These are phyloP conservation scores for Brassica nigra DNA, from an alignment of 345 rosid genomes.

Conservation along the genomic window DNA sequence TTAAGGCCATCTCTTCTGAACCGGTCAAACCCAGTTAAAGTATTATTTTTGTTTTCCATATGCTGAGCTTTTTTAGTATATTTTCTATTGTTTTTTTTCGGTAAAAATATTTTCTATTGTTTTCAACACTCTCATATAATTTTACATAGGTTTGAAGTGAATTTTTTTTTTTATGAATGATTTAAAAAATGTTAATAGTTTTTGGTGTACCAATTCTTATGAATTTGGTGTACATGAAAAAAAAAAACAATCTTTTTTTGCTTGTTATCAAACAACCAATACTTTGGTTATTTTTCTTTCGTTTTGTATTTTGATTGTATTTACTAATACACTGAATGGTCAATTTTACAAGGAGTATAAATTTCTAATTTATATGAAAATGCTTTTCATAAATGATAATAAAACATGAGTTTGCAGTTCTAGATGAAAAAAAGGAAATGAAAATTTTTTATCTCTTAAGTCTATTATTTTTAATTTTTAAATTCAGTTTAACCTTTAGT, in stretches of 20 bases:
- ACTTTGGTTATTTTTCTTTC: not conserved
- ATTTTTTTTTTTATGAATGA: not conserved
- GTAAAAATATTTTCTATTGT: not conserved
- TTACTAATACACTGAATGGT: too few relatives aligned
- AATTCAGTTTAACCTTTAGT: too few relatives aligned
- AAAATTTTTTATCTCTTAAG: too few relatives aligned
- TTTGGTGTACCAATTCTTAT: too few relatives aligned
- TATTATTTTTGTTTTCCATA: not conserved
- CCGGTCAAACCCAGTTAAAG: not conserved
- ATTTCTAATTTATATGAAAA: not conserved
- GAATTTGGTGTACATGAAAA: not conserved
- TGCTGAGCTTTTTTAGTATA: not conserved
- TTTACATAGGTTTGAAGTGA: not conserved
- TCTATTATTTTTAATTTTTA: too few relatives aligned
- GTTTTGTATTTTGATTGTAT: too few relatives aligned
- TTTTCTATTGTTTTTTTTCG: too few relatives aligned
- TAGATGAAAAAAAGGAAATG: not conserved
- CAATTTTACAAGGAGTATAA: too few relatives aligned
- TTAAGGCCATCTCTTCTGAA: not conserved
- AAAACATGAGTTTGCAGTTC: not conserved
- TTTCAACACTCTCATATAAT: not conserved
- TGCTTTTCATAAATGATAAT: not conserved
- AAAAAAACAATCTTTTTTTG: not conserved
- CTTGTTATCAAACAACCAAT: not conserved
- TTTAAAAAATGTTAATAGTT: too few relatives aligned